These are phyloP conservation scores for Actinomortierella ambigua DNA, from an alignment of 371 early-diverging fungal genomes.

Conservation along the genomic window DNA sequence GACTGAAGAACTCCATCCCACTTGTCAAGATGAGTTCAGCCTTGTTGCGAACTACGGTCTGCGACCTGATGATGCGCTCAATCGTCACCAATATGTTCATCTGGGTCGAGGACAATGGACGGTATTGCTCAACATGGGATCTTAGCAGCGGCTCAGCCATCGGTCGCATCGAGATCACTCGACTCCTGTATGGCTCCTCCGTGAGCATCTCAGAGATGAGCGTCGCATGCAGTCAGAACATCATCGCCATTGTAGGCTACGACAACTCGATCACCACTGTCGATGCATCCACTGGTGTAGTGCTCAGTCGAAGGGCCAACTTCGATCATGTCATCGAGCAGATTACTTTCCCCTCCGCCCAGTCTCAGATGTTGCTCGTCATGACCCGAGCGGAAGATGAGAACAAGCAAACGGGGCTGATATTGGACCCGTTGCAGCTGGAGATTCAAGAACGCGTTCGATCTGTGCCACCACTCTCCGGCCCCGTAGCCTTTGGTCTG, in stretches of 20 bases:
- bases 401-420: no score
- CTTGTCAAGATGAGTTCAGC: slow-evolving; percentile 32
- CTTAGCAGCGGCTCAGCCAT: slow-evolving; percentile 39
- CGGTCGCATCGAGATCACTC: slow-evolving; percentile 34
- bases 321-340: no score
- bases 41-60: slow-evolving; percentile 30
- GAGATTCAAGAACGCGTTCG: no score
- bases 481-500: no score
- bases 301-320: slow-evolving; percentile 8
- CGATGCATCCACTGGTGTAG: slow-evolving; percentile 41
- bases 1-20: slow-evolving; percentile 18
- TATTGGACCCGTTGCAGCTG: no score
- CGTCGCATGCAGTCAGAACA: slow-evolving; percentile 38
- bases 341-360: no score
- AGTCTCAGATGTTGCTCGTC: no score
- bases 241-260: slow-evolving; percentile 36
- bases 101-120: slow-evolving; percentile 45
- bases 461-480: no score
- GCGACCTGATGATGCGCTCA: slow-evolving; percentile 46
- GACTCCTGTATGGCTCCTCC: slow-evolving; percentile 33
- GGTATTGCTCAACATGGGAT: slow-evolving; percentile 43
- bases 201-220: slow-evolving; percentile 36
- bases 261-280: slow-evolving; percentile 41
- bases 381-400: no score
- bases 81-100: slow-evolving; percentile 37